Evolutionary conservation across 2,329 filamentous ascomycete species (phyloP), one percentile per base, ranked within the genome.

Genomic region (Penicillium sp.): DNA sequence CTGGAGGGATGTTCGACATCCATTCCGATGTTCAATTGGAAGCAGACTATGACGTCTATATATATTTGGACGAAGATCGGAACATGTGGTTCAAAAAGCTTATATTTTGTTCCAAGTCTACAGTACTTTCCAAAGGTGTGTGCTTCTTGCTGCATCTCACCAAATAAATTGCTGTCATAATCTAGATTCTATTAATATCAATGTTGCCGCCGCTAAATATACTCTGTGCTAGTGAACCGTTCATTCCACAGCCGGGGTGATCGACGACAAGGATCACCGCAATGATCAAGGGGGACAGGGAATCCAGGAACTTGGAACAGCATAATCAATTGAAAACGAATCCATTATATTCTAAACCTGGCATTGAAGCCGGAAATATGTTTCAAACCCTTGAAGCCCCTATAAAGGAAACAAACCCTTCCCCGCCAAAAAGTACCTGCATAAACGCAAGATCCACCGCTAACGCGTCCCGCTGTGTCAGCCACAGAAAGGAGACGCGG

Each of bases 391-490:
- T 33, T 47, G 2, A 13, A 35, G 22, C 13, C 26, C 19, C 14
- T 21, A 16, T 31, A 22, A 26, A 44, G 14, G 19, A 3, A 22
- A 43, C 29, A 49, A 56, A 37, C 43, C 29, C 29, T 45, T 26
- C 50, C 50, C 39, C 39, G 21, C 50, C 39, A 50, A 16, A 14
- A 39, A 33, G n/a, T 19, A 43, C 35, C 10, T 24, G 24, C 21
- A 33, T n/a, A 31, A 26, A 31, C 21, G n/a, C 19, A 48, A 37
- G 41, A 53, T 45, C 50, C 41, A 46, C 48, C 33, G 35, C 35
- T 50, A 39, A 50, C 62, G 61, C 59, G 61, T 60, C 52, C 51
- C 50, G 58, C 46, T 63, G 62, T 61, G 60, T 64, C 60, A 64
- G 62, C 61, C 41, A 58, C 55, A 31, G 52, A 45, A 19, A 31